Conservation (phyloP, 139 green algal species). For the Trebouxia sp. region DNA sequence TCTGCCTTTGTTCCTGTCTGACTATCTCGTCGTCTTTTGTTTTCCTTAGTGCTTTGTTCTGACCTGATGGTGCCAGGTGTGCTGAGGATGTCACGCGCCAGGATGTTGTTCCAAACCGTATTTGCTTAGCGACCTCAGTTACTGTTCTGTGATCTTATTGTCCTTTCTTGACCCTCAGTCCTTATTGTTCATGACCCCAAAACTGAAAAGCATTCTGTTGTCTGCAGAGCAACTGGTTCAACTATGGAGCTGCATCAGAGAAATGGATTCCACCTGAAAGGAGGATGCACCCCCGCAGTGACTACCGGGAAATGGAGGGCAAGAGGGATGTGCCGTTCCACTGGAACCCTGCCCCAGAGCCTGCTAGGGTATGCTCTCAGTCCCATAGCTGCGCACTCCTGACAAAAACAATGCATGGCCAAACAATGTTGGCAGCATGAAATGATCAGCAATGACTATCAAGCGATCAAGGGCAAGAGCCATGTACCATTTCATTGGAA, state of each 20-base stretch:
- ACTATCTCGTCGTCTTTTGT: background rate
- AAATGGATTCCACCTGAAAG: slow-evolving; percentile 43
- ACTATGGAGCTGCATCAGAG: slow-evolving; percentile 37
- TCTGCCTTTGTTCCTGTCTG: too few relatives aligned
- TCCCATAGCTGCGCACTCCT: too few relatives aligned
- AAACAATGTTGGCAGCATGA: background rate
- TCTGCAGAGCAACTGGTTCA: slow-evolving; percentile 41
- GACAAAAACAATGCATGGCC: background rate
- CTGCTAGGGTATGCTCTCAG: background rate
- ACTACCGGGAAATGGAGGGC: slow-evolving; percentile 19
- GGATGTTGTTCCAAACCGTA: too few relatives aligned
- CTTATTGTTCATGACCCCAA: too few relatives aligned
- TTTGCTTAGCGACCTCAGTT: too few relatives aligned
- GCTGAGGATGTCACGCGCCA: background rate
- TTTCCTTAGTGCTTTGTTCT: background rate
- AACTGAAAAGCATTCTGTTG: background rate
- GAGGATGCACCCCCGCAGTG: slow-evolving; percentile 26
- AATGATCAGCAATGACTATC: background rate
- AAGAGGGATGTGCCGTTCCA: slow-evolving; percentile 2
- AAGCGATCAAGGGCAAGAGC: background rate
- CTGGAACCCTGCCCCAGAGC: slow-evolving; percentile 2
- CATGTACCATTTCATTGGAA: background rate
- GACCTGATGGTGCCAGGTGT: background rate
- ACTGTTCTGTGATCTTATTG: too few relatives aligned
- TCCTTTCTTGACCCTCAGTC: too few relatives aligned